Evolutionary conservation across 2,329 filamentous ascomycete genomes (phyloP).

Genomic region (Cytospora chrysosperma): DNA sequence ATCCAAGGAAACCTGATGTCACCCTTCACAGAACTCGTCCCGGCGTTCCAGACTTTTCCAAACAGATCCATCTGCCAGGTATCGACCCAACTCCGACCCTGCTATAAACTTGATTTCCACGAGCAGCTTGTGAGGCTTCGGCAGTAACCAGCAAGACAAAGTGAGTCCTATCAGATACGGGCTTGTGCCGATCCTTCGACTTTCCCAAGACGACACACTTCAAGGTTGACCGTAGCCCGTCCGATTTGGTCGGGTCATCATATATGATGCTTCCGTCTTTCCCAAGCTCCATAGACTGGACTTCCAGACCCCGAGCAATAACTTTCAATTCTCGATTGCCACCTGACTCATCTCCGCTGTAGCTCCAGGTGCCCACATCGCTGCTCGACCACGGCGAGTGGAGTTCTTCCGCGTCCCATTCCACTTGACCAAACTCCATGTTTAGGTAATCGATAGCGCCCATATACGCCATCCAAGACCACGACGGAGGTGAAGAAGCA

Average conservation of each 20-base stretch:
- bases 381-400: background rate
- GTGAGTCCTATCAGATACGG: background rate
- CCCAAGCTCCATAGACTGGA: rapidly evolving
- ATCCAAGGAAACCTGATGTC: no score
- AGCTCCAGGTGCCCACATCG: background rate
- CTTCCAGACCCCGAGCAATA: background rate
- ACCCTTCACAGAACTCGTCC: background rate
- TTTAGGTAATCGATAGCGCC: constrained; percentile 2
- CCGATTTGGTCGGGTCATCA: background rate
- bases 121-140: background rate
- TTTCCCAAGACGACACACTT: constrained; percentile 2
- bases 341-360: background rate
- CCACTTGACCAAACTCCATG: background rate
- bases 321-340: background rate
- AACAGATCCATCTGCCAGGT: background rate
- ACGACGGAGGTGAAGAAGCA: background rate
- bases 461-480: constrained; percentile 18
- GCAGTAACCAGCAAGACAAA: background rate
- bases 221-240: background rate
- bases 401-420: background rate
- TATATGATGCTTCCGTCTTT: background rate
- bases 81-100: background rate
- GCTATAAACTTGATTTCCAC: rapidly evolving
- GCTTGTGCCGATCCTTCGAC: background rate
- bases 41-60: background rate